phyloP scores from a whole-genome alignment of 108 stramenopile genomes.

The Nitzschia sp. region DNA sequence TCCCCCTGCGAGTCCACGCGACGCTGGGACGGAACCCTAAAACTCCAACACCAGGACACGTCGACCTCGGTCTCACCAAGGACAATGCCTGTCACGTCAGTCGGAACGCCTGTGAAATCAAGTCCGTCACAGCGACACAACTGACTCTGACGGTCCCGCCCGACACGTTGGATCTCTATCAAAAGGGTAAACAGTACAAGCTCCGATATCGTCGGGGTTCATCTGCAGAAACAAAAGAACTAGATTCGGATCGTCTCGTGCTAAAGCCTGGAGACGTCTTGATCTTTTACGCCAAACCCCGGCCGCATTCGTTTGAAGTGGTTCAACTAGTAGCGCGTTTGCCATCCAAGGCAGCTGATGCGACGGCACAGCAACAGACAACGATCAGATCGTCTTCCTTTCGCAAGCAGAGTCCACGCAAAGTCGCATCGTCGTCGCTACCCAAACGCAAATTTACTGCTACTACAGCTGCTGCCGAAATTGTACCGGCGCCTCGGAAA shows the following conservation, averaged over 20 bases:
- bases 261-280: neutral
- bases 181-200: neutral
- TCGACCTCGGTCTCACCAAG: slow-evolving; percentile 3
- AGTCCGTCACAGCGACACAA: neutral
- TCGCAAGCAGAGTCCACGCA: no score
- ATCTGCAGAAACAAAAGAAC: neutral
- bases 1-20: neutral
- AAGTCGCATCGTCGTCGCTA: no score
- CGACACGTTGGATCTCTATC: neutral
- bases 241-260: neutral
- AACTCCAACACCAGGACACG: neutral
- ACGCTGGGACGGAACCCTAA: slow-evolving; percentile 2
- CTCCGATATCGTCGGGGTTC: neutral
- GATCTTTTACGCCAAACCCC: no score
- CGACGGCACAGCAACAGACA: no score
- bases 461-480: no score
- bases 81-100: neutral
- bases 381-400: no score
- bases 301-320: no score
- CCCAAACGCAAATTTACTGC: no score
- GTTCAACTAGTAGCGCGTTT: no score
- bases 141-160: neutral
- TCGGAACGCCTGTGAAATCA: neutral
- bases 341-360: no score
- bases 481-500: no score